Base-by-base conservation (phyloP, 371 early-diverging fungal species). In the Mucor irregularis region DNA sequence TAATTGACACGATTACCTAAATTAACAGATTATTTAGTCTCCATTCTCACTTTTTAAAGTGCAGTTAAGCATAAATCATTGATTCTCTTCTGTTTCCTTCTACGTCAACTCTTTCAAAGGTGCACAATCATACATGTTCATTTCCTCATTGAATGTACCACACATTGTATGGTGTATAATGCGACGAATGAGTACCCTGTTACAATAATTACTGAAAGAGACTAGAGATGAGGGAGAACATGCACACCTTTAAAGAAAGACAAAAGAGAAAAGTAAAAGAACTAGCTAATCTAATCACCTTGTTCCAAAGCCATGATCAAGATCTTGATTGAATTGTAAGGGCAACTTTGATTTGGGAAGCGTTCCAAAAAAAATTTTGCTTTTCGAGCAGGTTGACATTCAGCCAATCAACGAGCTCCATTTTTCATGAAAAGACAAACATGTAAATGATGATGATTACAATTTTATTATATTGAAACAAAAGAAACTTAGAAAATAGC, bases 1-100 rank as follows among this genome's bases (percentile, higher is more conserved):
- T 88, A 88, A 53, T 78, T 78, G 52, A 82, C 84, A 60, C 83
- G 80, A 61, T 83, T 54, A 50, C 54, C 62, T 54, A 53, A n/a
- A 38, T 38, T 16, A 46, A 26, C 5, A 14, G 6, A 29, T 31
- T 3, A 19, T 17, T 42, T 42, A 28, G 26, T 30, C 1, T 21
- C 47, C 29, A 47, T 17, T 16, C 13, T 21, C 14, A 17, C 7
- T 22, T 11, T 30, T 29, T 31, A 16, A n/a, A n/a, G n/a, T n/a
- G n/a, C n/a, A n/a, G n/a, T n/a, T n/a, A n/a, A n/a, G n/a, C n/a
- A 44, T 28, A 28, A 24, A 44, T 28, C 6, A 44, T 44, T 8
- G 28, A 26, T n/a, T n/a, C n/a, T n/a, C n/a, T n/a, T n/a, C n/a
- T n/a, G n/a, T n/a, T n/a, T n/a, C n/a, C n/a, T n/a, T n/a, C n/a